A percentile compares a stretch with the other conserved stretches of the same genome.
These are phyloP conservation scores for Annulohypoxylon truncatum DNA, from an alignment of 2,329 filamentous ascomycete genomes.

Conservation along the genomic window DNA sequence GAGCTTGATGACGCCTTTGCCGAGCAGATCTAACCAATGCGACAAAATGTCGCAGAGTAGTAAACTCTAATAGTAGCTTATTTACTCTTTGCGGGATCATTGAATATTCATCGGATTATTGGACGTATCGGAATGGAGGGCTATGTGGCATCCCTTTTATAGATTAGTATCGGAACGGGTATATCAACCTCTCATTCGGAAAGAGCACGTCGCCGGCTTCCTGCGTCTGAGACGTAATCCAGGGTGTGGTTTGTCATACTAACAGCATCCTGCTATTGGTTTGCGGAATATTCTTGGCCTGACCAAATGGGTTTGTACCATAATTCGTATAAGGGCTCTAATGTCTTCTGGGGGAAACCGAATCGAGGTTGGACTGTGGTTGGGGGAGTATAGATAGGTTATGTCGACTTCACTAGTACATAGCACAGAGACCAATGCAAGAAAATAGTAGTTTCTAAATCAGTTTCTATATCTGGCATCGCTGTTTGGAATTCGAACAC, in stretches of 20 bases:
- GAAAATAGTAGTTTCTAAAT: slow-evolving; percentile 14
- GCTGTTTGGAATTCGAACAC: neutral
- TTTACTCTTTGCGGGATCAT: slow-evolving; percentile 44
- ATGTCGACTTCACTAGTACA: slow-evolving; percentile 20
- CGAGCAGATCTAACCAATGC: slow-evolving; percentile 33
- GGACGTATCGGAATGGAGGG: slow-evolving; percentile 18
- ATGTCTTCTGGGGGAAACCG: slow-evolving; percentile 9
- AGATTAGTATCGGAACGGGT: slow-evolving; percentile 20
- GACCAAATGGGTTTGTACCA: slow-evolving; percentile 4
- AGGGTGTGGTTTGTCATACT: slow-evolving; percentile 24
- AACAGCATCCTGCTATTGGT: slow-evolving; percentile 26
- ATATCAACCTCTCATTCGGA: neutral
- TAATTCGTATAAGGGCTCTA: neutral
- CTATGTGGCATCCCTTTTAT: slow-evolving; percentile 6
- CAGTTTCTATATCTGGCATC: neutral
- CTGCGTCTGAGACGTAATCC: neutral
- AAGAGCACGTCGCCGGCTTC: neutral
- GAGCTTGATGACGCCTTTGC: slow-evolving; percentile 38
- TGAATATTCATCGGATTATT: slow-evolving; percentile 46
- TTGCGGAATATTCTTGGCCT: slow-evolving; percentile 28
- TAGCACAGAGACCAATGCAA: slow-evolving; percentile 21
- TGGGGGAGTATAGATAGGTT: slow-evolving; percentile 28
- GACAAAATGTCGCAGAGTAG: slow-evolving; percentile 3
- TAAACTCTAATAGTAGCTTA: slow-evolving; percentile 6
- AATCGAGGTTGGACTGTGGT: neutral